Base-by-base conservation (phyloP, 169 alveolate genomes). In the Plasmodium inui region DNA sequence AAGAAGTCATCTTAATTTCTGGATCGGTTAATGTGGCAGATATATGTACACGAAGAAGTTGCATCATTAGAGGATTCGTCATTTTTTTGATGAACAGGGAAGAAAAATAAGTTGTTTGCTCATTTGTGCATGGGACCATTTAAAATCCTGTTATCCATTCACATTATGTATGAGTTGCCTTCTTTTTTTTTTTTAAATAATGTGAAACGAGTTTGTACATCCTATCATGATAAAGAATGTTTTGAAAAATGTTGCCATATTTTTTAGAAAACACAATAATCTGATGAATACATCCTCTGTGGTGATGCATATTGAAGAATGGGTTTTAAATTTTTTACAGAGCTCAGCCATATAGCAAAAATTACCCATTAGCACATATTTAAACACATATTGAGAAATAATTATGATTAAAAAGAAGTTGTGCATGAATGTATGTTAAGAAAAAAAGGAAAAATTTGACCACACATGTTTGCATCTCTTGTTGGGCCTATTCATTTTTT, bases 151-250 rank as follows among this genome's bases (percentile, higher is more conserved):
- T 7, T 55, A 55, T 6, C 71, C n/a, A 55, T 55, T 17, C 26
- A 0, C 71, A 55, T 55, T 55, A 55, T 55, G 71, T 55, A n/a
- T 5, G 71, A 6, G 71, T 55, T n/a, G 26, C 71, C 26, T 55
- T 67, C 22, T 67, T 67, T 67, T 67, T 67, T 67, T 67, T 67
- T 61, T 61, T 61, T 19, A 67, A 67, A 67, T 67, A 67, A 67
- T 26, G 76, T 67, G 76, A 67, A 9, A 67, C 37, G n/a, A 67
- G 37, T 22, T 67, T 19, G 30, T 67, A 22, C 37, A 26, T 67
- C 37, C 0, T 67, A 67, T 67, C 76, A 67, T 22, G 2, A 57
- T 67, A 9, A 67, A 67, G 12, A 67, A 22, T 67, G 76, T 19
- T 67, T 26, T 67, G 76, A 67, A 67, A 9, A 67, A 6, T 67